Percentiles rank a stretch among this genome's conserved stretches.
These are phyloP conservation scores for Lunasporangiospora selenospora DNA, from an alignment of 192 early-diverging fungal genomes.

Conservation along the genomic window DNA sequence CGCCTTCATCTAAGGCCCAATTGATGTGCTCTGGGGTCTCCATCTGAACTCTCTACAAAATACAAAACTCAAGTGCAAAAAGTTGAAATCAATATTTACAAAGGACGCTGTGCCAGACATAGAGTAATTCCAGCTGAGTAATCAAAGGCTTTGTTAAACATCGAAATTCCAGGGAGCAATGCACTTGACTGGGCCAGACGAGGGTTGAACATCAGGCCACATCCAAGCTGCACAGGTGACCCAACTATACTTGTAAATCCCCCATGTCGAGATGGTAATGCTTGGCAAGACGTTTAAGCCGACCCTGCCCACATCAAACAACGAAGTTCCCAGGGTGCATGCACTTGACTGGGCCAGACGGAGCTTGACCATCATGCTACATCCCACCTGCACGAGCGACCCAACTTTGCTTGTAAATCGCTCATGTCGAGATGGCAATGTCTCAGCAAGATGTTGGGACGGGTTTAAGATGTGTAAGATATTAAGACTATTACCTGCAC, in stretches of 20 bases:
- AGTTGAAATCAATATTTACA: neutral
- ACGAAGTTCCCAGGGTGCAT: neutral
- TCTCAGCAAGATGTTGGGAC: neutral
- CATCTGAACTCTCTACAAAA: neutral
- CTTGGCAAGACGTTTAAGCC: constrained; percentile 11
- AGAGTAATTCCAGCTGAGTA: neutral
- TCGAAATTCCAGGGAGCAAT: constrained; percentile 15
- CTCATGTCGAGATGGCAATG: neutral
- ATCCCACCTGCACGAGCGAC: neutral
- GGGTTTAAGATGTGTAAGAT: no score
- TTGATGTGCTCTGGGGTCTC: constrained; percentile 7
- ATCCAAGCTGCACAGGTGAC: constrained; percentile 16
- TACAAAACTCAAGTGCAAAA: neutral
- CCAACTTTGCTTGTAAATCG: neutral
- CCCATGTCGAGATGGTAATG: constrained; percentile 17
- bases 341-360: neutral
- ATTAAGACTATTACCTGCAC: no score
- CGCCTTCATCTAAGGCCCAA: neutral
- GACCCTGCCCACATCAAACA: neutral
- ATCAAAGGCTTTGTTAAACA: constrained; percentile 5
- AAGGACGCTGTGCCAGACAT: neutral
- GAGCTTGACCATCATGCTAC: neutral
- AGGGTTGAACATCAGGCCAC: constrained; percentile 14
- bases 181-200: constrained; percentile 16
- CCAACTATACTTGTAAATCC: constrained; percentile 11